These are phyloP conservation scores for Scutellaria barbata DNA, from an alignment of 257 asterid species.

Conservation along the genomic window DNA sequence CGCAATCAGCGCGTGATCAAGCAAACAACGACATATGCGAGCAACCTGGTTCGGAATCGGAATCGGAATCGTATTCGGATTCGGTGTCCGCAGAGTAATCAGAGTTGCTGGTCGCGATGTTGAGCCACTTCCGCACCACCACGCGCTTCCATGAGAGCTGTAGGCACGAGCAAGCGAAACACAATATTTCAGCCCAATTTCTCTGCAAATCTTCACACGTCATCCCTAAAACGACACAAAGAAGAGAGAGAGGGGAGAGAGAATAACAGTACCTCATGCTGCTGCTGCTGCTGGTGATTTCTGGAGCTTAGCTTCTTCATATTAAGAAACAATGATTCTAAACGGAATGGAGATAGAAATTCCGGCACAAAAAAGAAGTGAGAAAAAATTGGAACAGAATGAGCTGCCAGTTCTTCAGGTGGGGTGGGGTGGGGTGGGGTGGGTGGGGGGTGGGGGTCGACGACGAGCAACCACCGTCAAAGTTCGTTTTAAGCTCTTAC, in stretches of 20 bases:
- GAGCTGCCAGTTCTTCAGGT: constrained; percentile 19
- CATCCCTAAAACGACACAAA: constrained; percentile 24
- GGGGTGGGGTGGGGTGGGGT: constrained; percentile 7
- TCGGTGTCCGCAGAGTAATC: constrained; percentile 92
- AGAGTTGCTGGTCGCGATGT: constrained; percentile 61
- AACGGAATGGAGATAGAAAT: constrained; percentile 28
- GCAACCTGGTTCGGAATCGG: constrained; percentile 47
- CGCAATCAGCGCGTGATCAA: not conserved
- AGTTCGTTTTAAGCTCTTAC: constrained; percentile 24
- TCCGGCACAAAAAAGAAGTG: constrained; percentile 11
- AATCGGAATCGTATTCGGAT: constrained; percentile 58
- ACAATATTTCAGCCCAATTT: constrained; percentile 80
- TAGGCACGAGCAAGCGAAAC: constrained; percentile 89
- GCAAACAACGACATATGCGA: constrained; percentile 23
- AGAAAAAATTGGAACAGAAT: constrained; percentile 3
- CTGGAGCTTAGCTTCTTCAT: constrained; percentile 45
- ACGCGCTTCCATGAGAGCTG: constrained; percentile 96
- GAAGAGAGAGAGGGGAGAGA: not conserved
- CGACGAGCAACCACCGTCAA: constrained; percentile 36
- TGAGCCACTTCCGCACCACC: constrained; percentile 86
- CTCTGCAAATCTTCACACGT: constrained; percentile 65
- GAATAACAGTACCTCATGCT: constrained; percentile 40
- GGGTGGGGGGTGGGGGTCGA: constrained; percentile 7
- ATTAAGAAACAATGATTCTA: constrained; percentile 21
- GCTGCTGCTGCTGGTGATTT: constrained; percentile 39